A percentile compares a stretch with the other conserved stretches of the same genome.
These are phyloP conservation scores for Dunaliella primolecta DNA, from an alignment of 139 green algal species.

Conservation along the genomic window DNA sequence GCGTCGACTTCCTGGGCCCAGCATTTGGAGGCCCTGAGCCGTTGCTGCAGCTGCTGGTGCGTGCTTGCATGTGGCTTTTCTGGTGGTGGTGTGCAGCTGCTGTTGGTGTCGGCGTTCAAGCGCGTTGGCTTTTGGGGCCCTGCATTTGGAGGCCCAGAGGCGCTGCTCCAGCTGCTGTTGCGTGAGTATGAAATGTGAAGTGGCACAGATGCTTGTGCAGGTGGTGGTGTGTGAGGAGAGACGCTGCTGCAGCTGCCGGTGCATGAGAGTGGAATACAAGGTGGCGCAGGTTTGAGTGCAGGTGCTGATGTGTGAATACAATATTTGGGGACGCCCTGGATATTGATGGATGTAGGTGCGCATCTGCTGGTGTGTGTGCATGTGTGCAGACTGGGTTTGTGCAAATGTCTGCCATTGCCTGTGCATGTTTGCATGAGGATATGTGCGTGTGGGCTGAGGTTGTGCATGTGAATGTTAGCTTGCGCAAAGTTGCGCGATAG, in stretches of 20 bases:
- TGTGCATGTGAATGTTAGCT: not conserved
- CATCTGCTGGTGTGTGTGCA: not conserved
- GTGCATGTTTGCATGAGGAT: not conserved
- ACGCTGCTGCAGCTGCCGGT: too few relatives aligned
- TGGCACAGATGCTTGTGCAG: too few relatives aligned
- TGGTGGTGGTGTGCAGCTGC: too few relatives aligned
- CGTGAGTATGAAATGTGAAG: not conserved
- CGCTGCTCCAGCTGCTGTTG: not conserved
- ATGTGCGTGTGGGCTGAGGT: not conserved
- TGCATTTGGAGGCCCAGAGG: not conserved
- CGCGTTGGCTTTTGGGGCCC: not conserved
- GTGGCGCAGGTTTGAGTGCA: too few relatives aligned
- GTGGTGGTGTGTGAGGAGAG: too few relatives aligned
- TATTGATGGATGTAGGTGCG: too few relatives aligned
- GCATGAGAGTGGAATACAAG: too few relatives aligned
- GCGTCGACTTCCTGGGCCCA: not conserved
- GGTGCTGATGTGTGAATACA: too few relatives aligned
- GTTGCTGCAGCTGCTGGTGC: not conserved
- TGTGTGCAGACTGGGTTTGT: not conserved
- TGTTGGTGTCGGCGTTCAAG: not conserved
- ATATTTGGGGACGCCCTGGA: too few relatives aligned
- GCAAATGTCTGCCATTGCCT: not conserved
- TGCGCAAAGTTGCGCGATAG: not conserved
- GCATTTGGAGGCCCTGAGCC: not conserved
- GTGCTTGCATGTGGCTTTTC: not conserved